Evolutionary conservation across 2,329 filamentous ascomycete genomes (phyloP).

Genomic region (Tolypocladium inflatum): DNA sequence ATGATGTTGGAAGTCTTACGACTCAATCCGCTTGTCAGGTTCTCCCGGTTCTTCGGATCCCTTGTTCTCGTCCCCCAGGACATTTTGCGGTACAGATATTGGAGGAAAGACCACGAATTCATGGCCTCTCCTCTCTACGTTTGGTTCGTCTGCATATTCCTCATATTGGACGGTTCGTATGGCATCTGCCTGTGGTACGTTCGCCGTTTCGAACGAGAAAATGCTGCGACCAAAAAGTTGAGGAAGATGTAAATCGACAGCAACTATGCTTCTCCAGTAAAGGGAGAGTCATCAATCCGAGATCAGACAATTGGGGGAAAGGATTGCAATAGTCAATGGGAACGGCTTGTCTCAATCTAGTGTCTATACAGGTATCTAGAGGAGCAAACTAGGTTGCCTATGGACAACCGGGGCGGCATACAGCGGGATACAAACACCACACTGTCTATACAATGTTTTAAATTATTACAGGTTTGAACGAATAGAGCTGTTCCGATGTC

Average conservation of each 20-base stretch:
- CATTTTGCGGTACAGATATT: neutral
- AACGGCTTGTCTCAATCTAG: too few relatives aligned
- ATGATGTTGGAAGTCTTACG: neutral
- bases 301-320: too few relatives aligned
- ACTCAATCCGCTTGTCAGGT: neutral
- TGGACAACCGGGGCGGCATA: too few relatives aligned
- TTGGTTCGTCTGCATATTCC: neutral
- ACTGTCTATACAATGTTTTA: too few relatives aligned
- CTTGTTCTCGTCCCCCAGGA: slow-evolving; percentile 1
- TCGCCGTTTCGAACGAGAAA: neutral
- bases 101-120: neutral
- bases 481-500: too few relatives aligned
- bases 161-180: neutral
- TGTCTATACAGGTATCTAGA: too few relatives aligned
- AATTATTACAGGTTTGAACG: too few relatives aligned
- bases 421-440: too few relatives aligned
- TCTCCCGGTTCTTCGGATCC: slow-evolving; percentile 1
- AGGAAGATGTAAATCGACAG: neutral
- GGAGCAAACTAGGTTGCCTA: too few relatives aligned
- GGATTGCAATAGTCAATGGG: too few relatives aligned
- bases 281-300: too few relatives aligned
- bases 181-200: neutral
- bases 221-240: neutral
- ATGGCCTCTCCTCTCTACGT: neutral
- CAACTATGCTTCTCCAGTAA: neutral